Conservation (phyloP, 352 stramenopile genomes). For the Pythium sukuiense region DNA sequence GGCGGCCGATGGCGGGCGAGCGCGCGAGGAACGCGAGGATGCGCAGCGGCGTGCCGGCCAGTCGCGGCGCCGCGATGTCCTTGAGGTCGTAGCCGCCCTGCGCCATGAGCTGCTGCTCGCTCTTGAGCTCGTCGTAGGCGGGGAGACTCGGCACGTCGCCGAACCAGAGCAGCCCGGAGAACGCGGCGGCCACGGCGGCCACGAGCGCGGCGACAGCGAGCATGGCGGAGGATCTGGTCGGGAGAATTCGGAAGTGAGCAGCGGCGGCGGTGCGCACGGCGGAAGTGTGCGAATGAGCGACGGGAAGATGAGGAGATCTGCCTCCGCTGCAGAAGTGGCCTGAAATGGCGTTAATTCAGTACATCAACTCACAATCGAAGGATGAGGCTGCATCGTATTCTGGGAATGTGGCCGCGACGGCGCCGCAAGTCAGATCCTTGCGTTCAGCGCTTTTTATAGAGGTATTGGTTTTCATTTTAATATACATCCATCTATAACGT, state of each 20-base stretch:
- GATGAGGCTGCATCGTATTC: constrained; percentile 7
- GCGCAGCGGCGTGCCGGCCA: constrained; percentile 52
- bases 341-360: neutral
- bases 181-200: constrained; percentile 41
- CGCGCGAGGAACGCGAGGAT: constrained; percentile 40
- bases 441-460: neutral
- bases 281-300: neutral
- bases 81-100: constrained; percentile 51
- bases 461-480: neutral
- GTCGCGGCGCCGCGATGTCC: constrained; percentile 43
- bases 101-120: constrained; percentile 30
- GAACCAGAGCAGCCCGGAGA: constrained; percentile 49
- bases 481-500: no score
- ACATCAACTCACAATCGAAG: neutral
- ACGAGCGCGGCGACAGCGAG: constrained; percentile 38
- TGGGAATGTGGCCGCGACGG: neutral
- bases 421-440: neutral
- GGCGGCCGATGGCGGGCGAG: constrained; percentile 46
- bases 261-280: neutral
- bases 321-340: neutral
- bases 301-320: neutral
- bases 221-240: constrained; percentile 25
- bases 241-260: neutral
- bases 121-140: constrained; percentile 34
- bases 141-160: constrained; percentile 48